Base-by-base conservation (phyloP, 2,329 filamentous ascomycete genomes). In the Aspergillus unguis region DNA sequence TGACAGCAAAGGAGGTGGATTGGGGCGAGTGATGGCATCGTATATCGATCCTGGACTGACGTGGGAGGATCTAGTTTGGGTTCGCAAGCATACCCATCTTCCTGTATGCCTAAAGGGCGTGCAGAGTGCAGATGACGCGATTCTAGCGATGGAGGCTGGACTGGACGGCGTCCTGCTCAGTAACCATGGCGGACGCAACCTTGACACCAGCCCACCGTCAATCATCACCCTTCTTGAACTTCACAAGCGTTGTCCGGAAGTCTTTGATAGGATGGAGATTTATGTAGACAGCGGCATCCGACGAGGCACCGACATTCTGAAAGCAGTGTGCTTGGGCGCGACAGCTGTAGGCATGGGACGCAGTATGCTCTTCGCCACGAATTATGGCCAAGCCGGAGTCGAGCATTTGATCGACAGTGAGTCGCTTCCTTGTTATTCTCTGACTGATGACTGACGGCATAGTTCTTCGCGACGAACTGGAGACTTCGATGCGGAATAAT, bases 111-210 rank as follows among this genome's bases (percentile, higher is more conserved):
- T 83, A 33, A 84, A 84, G 62, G 81, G 81, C 0, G 74, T 84
- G 3, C 80, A 83, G 71, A 77, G 72, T 35, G 80, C 79, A 1
- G 79, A 80, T 26, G 81, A 85, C 61, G 80, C 81, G 0, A 71
- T 72, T 10, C 60, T 73, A 33, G 80, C 81, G 0, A 72, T 78
- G 50, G 66, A 77, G 44, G 66, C 72, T 50, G 80, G 80, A 0
- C 70, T 79, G 47, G 75, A 82, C 50, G 81, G 80, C 3, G 79
- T 84, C 44, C 65, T 82, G 53, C 59, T 85, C 29, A 81, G 77
- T 54, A 85, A 84, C 56, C 82, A 84, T 51, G 82, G 82, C 25
- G 82, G 82, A 3, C 71, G 82, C 28, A 78, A 80, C 1, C 69
- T 82, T 1, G 81, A 84, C 50, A 80, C 77, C 26, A 72, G 67